Evolutionary conservation across 2,329 filamentous ascomycete genomes (phyloP), one percentile per base, ranked within the genome.

Genomic region (Colletotrichum scovillei): DNA sequence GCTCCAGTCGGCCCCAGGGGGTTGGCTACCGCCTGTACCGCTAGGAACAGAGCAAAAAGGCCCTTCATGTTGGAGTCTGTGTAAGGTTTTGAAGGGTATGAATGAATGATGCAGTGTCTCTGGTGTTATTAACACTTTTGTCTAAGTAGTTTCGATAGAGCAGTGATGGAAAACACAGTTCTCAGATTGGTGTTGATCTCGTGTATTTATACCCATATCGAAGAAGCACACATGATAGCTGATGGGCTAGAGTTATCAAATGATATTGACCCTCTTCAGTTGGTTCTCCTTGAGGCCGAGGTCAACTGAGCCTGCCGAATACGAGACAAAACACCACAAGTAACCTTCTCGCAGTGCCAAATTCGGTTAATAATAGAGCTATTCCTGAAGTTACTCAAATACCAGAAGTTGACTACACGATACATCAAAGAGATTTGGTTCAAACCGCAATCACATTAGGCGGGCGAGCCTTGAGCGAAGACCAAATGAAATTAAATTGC

Each of bases 21-120:
- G 59, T 74, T 80, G 66, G 84, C 84, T 53, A 77, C 81, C 72
- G 77, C 83, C 32, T 85, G 81, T 46, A 75, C 80, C 65, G 82
- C 84, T 53, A 81, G 77, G 73, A 84, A 77, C 68, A 83, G 76
- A 60, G 82, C 60, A 58, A 77, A 67, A 77, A 80, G 76, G 71
- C 77, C 81, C 76, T 81, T 81, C 84, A 86, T 86, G 74, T 75
- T 84, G 19, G 4, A 19, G 19, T 22, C 8, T 49, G 0, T 49
- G 80, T 66, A 38, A 49, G 28, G 9, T 26, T 12, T 3, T 35
- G 32, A 35, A 28, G 46, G 32, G 24, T 26, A 56, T 32, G 9
- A 7, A 49, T 19, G 7, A 5, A 22, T 2, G 16, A 49, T 9
- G 8, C 7, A 49, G 8, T 4, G 3, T 22, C 19, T 19, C 7